Base-by-base conservation (phyloP, 2,329 filamentous ascomycete species). In the Fusarium robinianum region DNA sequence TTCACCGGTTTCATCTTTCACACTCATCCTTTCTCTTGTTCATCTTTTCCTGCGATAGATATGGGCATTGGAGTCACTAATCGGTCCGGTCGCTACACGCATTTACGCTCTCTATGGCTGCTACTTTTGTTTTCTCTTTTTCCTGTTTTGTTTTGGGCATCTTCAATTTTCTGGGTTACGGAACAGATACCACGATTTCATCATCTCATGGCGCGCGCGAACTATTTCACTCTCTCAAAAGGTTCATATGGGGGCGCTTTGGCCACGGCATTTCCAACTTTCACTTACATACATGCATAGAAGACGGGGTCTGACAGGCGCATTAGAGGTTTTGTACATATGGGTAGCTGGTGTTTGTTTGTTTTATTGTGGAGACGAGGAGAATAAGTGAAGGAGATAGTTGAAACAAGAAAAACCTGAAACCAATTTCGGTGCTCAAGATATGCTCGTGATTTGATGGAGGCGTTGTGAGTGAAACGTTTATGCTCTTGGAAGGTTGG, bases 151-250 rank as follows among this genome's bases (percentile, higher is more conserved):
- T 23, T 32, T 29, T 21, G 22, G n/a, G n/a, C n/a, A 29, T 47
- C 36, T 22, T 40, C 23, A 24, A 55, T 38, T 22, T 25, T 49
- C n/a, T 46, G 48, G 51, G 39, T 47, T 26, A 49, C 41, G 38
- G 49, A 37, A 40, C 29, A 54, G 50, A 58, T 56, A 60, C 51
- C 56, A 58, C 38, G 36, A 41, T 38, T 55, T 46, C 37, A 44
- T 30, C n/a, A 34, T 27, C 26, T 17, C 19, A 41, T 18, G 29
- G 45, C 36, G 39, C 33, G 31, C 27, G 23, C 47, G 26, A 31
- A 39, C 30, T 24, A 16, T 41, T 42, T 25, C 24, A 16, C 29
- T 31, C 27, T 26, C 18, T 26, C 23, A 49, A 57, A 46, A 37
- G 46, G 49, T 24, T 40, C 23, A 43, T 44, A 16, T 41, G 25